Conservation (phyloP, 148 eudicot species). For the Agrostemma githago region DNA sequence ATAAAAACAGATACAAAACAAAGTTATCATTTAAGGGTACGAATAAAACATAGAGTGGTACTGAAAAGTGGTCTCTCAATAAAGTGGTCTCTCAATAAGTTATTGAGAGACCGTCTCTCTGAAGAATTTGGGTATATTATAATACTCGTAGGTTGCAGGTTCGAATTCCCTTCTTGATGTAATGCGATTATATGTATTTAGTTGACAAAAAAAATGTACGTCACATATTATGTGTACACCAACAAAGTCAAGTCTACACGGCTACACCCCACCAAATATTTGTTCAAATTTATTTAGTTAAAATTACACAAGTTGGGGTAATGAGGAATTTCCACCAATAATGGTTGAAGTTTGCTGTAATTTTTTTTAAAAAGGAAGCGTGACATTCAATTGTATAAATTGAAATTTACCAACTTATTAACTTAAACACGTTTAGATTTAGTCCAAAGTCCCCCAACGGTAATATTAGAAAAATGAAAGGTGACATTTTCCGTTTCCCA, state of each 20-base stretch:
- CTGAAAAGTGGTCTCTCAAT: too few relatives aligned
- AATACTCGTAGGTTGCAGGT: too few relatives aligned
- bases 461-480: neutral
- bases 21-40: too few relatives aligned
- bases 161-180: too few relatives aligned
- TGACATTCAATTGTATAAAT: slow-evolving; percentile 16
- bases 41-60: too few relatives aligned
- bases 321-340: neutral
- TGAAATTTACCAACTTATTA: slow-evolving; percentile 6
- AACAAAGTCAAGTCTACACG: neutral
- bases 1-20: too few relatives aligned
- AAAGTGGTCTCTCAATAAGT: too few relatives aligned
- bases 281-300: neutral
- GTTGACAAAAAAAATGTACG: too few relatives aligned
- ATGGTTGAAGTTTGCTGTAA: neutral
- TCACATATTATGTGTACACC: neutral
- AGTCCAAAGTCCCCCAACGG: slow-evolving; percentile 25
- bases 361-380: neutral
- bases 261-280: neutral
- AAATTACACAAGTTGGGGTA: neutral
- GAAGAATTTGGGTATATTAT: too few relatives aligned
- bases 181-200: too few relatives aligned
- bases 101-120: too few relatives aligned
- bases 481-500: neutral
- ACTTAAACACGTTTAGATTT: slow-evolving; percentile 12